Base-by-base conservation (phyloP, 2,329 filamentous ascomycete species). In the Botrytis sinoallii region DNA sequence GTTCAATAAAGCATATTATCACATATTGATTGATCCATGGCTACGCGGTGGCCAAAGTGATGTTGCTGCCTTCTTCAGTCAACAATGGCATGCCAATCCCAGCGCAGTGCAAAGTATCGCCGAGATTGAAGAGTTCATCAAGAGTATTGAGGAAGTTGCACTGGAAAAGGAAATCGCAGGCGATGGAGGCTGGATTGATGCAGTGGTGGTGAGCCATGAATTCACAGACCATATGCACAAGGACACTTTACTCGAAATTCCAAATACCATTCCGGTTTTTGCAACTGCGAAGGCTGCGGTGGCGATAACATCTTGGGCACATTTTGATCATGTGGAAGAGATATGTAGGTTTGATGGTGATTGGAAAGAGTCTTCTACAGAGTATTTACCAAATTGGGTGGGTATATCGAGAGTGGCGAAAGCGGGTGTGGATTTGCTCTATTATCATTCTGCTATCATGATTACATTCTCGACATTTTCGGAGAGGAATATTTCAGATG, bases 11-110 rank as follows among this genome's bases (percentile, higher is more conserved):
- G 42, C 61, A 55, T 90, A 88, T 77, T 91, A 87, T 83, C 91
- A 92, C 78, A 84, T 92, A 68, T 81, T 92, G 32, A 85, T 92
- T 61, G 90, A 92, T 78, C 90, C 90, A 0, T 92, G 90, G 90
- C 84, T 92, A 3, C 82, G 84, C 25, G 90, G 90, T 4, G 85
- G 87, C 0, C 90, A 92, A 80, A 87, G 84, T 73, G 90, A 92
- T 79, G 86, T 91, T 16, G 88, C 88, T 2, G 82, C 83, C 63
- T 92, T 89, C 87, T 91, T 92, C 80, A 89, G 86, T 68, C 88
- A 88, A 77, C 90, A 92, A 80, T 90, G 86, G 85, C 90, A 92
- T 79, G 84, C 86, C 1, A 84, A 84, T 0, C 80, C 86, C 71
- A 87, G 88, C 70, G 85, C 84, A 20, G 84, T 91, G 20, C 83